Evolutionary conservation across 2,329 filamentous ascomycete species (phyloP).

Genomic region (Fusarium nanum): DNA sequence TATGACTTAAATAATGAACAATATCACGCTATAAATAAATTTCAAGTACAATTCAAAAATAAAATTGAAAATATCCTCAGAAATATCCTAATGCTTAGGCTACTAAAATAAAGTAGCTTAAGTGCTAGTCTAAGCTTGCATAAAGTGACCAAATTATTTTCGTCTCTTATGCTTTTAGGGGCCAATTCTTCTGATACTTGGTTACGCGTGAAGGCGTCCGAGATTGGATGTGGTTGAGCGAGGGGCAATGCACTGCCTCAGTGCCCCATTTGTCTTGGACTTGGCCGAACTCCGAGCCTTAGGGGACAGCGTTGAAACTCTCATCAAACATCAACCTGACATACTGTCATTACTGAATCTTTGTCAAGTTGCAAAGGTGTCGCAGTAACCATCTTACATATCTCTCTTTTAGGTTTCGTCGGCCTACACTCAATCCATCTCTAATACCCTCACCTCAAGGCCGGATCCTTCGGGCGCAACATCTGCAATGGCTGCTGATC

Average conservation of each 20-base stretch:
- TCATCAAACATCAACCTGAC: constrained; percentile 20
- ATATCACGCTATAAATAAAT: constrained; percentile 21
- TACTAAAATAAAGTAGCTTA: no score
- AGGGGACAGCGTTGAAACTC: constrained; percentile 8
- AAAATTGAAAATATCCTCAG: background rate
- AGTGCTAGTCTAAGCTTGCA: no score
- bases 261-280: constrained; percentile 26
- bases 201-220: constrained; percentile 1
- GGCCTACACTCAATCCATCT: background rate
- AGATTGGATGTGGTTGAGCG: constrained; percentile 34
- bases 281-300: constrained; percentile 16
- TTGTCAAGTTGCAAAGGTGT: constrained; percentile 12
- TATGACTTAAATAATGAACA: constrained; percentile 9
- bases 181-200: no score
- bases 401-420: background rate
- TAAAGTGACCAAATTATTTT: no score
- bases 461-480: constrained; percentile 20
- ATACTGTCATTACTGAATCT: constrained; percentile 13
- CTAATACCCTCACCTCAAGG: constrained; percentile 4
- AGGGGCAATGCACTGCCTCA: constrained; percentile 44
- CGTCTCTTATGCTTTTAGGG: no score
- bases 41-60: constrained; percentile 15
- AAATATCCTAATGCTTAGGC: no score
- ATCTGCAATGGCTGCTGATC: constrained; percentile 59
- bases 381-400: background rate